phyloP scores from a whole-genome alignment of 352 stramenopile genomes.

The Pythium insidiosum region DNA sequence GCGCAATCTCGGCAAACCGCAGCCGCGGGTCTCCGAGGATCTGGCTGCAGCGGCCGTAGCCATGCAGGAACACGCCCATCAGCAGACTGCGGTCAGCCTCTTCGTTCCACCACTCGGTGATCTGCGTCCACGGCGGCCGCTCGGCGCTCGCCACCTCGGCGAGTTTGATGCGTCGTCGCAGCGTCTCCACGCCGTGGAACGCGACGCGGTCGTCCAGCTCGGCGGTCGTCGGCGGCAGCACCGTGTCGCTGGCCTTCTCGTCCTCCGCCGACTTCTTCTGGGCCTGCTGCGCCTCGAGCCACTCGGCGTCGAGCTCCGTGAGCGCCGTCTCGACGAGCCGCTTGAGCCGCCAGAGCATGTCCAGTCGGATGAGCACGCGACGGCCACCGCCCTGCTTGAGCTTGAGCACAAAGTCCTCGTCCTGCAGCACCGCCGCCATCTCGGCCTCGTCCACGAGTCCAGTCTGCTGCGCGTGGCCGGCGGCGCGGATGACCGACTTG shows the following conservation, averaged over 20 bases:
- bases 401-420: conserved; percentile 85
- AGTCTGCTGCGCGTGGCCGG: conserved; percentile 52
- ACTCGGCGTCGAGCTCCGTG: conserved; percentile 50
- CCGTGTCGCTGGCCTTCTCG: background rate
- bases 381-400: conserved; percentile 79
- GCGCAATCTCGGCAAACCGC: conserved; percentile 60
- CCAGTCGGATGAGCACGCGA: conserved; percentile 73
- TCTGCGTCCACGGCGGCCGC: conserved; percentile 69
- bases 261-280: background rate
- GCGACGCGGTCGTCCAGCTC: conserved; percentile 68
- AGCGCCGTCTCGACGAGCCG: conserved; percentile 48
- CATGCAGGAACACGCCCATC: conserved; percentile 79
- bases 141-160: conserved; percentile 47
- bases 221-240: conserved; percentile 21
- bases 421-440: conserved; percentile 65
- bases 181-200: conserved; percentile 61
- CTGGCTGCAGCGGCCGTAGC: conserved; percentile 77
- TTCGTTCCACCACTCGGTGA: conserved; percentile 83
- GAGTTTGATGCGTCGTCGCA: conserved; percentile 53
- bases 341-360: conserved; percentile 79
- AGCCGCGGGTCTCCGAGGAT: conserved; percentile 70
- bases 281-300: conserved; percentile 8
- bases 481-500: conserved; percentile 68
- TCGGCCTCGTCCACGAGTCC: conserved; percentile 70
- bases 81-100: conserved; percentile 72